These are phyloP conservation scores for Psophocarpus tetragonolobus DNA, from an alignment of 306 rosid genomes.

Conservation along the genomic window DNA sequence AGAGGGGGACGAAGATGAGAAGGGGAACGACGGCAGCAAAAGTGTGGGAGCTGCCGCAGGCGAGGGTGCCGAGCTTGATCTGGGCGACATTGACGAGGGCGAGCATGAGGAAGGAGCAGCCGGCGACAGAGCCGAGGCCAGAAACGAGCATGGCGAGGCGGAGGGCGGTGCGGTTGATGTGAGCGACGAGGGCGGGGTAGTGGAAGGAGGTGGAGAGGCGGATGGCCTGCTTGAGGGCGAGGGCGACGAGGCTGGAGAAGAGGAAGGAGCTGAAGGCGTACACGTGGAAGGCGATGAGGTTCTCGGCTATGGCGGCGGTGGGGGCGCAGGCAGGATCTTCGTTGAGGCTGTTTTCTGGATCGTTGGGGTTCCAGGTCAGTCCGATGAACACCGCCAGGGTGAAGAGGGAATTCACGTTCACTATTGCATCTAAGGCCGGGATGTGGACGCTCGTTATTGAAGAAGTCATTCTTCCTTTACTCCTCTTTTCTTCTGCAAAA, in stretches of 20 bases:
- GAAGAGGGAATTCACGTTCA: constrained; percentile 87
- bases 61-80: constrained; percentile 84
- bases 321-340: constrained; percentile 48
- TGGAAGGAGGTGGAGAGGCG: constrained; percentile 64
- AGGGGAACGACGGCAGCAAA: constrained; percentile 73
- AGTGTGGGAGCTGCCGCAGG: constrained; percentile 61
- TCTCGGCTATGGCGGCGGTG: constrained; percentile 57
- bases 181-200: constrained; percentile 48
- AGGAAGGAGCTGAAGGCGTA: constrained; percentile 98
- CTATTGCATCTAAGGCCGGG: constrained; percentile 75
- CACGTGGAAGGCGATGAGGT: constrained; percentile 83
- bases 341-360: constrained; percentile 58
- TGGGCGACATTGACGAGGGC: constrained; percentile 77
- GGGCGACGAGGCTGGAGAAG: constrained; percentile 92
- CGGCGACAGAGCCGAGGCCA: constrained; percentile 63
- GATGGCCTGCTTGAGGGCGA: constrained; percentile 80
- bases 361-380: constrained; percentile 73
- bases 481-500: too few relatives aligned
- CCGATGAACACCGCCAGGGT: constrained; percentile 90
- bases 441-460: constrained; percentile 69
- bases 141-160: constrained; percentile 88
- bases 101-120: constrained; percentile 72
- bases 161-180: constrained; percentile 52
- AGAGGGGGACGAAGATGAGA: constrained; percentile 51
- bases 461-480: constrained; percentile 1